Evolutionary conservation across 2,329 filamentous ascomycete species (phyloP).

Genomic region (Knufia fluminis): DNA sequence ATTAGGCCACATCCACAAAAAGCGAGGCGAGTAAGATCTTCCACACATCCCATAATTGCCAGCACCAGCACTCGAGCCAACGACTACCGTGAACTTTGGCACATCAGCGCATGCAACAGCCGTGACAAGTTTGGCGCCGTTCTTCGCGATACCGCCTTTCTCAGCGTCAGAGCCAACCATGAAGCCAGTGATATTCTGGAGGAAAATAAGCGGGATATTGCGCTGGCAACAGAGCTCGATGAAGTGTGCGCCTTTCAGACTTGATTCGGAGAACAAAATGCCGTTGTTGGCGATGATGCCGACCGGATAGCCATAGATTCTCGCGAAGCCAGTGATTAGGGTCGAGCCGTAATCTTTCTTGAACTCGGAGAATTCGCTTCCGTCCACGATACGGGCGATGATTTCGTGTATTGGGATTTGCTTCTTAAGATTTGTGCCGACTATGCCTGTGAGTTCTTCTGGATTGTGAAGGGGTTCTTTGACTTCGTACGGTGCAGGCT

Average conservation of each 20-base stretch:
- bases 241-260: constrained; percentile 92
- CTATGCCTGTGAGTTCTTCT: constrained; percentile 75
- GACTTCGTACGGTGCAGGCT: constrained; percentile 36
- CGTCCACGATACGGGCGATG: constrained; percentile 87
- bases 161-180: constrained; percentile 95
- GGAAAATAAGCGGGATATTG: constrained; percentile 78
- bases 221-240: constrained; percentile 89
- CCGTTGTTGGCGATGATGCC: constrained; percentile 95
- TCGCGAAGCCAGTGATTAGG: constrained; percentile 82
- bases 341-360: constrained; percentile 85
- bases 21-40: constrained; percentile 79
- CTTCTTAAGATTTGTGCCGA: constrained; percentile 78
- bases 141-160: constrained; percentile 91
- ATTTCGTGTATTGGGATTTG: constrained; percentile 81
- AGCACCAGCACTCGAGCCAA: constrained; percentile 86
- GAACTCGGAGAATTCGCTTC: constrained; percentile 84
- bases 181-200: constrained; percentile 96
- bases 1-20: constrained; percentile 96
- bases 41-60: constrained; percentile 99
- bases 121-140: constrained; percentile 92
- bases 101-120: constrained; percentile 90
- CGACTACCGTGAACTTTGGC: constrained; percentile 92
- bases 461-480: constrained; percentile 72
- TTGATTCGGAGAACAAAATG: constrained; percentile 81
- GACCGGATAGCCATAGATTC: constrained; percentile 80